Evolutionary conservation across 2,329 filamentous ascomycete species (phyloP).

Genomic region (Aspergillus hiratsukae): DNA sequence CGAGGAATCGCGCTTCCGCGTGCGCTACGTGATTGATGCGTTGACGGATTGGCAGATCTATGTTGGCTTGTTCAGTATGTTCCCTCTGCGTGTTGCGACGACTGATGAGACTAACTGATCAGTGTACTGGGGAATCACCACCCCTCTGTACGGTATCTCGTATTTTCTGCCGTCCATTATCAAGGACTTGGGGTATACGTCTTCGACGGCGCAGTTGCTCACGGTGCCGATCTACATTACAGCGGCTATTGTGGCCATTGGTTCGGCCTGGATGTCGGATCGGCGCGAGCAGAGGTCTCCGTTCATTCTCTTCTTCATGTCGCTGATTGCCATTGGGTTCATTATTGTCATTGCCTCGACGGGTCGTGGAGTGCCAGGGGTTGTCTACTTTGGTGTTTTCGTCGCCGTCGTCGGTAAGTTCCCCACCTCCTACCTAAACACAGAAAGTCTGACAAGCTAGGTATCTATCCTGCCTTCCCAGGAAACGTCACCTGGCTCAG

Average conservation of each 20-base stretch:
- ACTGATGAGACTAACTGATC: not conserved
- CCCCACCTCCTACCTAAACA: no score
- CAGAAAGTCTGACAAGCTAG: constrained; percentile 15
- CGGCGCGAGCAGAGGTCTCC: constrained; percentile 49
- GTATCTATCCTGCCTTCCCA: constrained; percentile 45
- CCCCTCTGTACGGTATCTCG: constrained; percentile 40
- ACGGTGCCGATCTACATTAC: constrained; percentile 41
- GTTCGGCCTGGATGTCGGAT: constrained; percentile 55
- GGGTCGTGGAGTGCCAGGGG: constrained; percentile 33
- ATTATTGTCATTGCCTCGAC: constrained; percentile 44
- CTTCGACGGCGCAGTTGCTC: constrained; percentile 38
- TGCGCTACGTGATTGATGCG: constrained; percentile 37
- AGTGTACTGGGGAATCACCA: constrained; percentile 42
- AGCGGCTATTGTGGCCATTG: constrained; percentile 34
- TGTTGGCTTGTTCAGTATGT: constrained; percentile 35
- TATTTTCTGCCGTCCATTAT: constrained; percentile 41
- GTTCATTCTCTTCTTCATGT: constrained; percentile 53
- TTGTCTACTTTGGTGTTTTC: constrained; percentile 47
- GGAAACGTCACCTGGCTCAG: constrained; percentile 54
- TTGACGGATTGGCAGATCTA: constrained; percentile 42
- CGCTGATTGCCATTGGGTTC: constrained; percentile 54
- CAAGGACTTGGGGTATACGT: constrained; percentile 37
- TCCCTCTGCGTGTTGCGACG: not conserved
- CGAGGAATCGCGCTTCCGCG: constrained; percentile 31
- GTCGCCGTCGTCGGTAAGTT: constrained; percentile 41